Evolutionary conservation across 2,329 filamentous ascomycete species (phyloP), one percentile per base, ranked within the genome.

Genomic region (Cyclaneusma minus): DNA sequence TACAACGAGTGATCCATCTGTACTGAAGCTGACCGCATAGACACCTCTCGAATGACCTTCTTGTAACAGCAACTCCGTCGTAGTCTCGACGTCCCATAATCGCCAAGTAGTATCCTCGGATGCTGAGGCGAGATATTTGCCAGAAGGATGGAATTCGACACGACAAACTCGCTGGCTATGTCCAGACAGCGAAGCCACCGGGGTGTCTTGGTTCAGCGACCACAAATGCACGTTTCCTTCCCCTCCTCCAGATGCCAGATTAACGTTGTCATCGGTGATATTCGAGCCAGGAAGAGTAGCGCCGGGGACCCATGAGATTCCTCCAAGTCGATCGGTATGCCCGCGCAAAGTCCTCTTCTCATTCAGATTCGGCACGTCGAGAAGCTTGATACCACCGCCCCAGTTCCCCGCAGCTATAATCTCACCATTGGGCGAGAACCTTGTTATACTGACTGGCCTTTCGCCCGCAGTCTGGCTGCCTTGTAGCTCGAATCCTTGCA

Each of bases 91-190:
- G 47, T 95, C 87, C 87, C 89, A 98, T 17, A 98, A 60, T 22
- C 87, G 72, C 89, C 89, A 98, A 1, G 89, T 93, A 3, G 84
- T 93, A 47, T 98, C 89, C 43, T 89, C 89, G 0, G 84, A 93
- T 5, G 89, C 89, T 1, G 85, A 93, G 4, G 87, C 89, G 5
- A 95, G 60, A 44, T 87, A 95, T 34, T 67, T 67, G 3, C 87
- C 87, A 0, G 82, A 92, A 0, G 89, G 89, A 39, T 98, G 89
- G 44, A 95, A 93, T 32, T 93, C 89, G 8, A 92, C 77, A 30
- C 87, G 72, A 42, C 84, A 93, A 6, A 98, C 84, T 34, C 89
- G 75, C 28, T 79, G 80, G 4, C 68, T 74, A 45, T 98, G 89
- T 1, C 87, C 89, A 13, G 74, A 65, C 0, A 95, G 60, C 0